phyloP scores from a whole-genome alignment of 345 rosid species.

The Pugionium cornutum region DNA sequence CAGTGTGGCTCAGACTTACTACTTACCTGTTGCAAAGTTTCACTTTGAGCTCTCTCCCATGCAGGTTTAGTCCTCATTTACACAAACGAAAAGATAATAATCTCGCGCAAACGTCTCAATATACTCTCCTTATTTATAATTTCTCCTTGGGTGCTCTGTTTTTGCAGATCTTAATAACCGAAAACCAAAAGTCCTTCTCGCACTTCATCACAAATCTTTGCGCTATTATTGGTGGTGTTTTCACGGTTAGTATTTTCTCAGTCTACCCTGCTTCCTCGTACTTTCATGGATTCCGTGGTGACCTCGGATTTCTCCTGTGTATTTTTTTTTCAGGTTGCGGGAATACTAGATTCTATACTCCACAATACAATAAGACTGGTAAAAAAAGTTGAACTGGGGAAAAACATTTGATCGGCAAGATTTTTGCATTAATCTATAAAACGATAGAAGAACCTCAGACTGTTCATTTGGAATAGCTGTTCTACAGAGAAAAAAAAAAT shows the following conservation, averaged over 20 bases:
- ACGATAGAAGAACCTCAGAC: constrained; percentile 34
- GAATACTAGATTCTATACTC: constrained; percentile 81
- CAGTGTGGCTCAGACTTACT: constrained; percentile 60
- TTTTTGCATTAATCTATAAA: constrained; percentile 29
- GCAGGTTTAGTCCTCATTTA: constrained; percentile 59
- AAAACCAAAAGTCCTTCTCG: constrained; percentile 72
- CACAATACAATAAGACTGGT: constrained; percentile 77
- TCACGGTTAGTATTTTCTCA: constrained; percentile 66
- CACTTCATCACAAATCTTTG: constrained; percentile 92
- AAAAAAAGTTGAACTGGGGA: constrained; percentile 87
- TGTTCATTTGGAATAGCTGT: constrained; percentile 23
- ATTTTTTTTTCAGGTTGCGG: constrained; percentile 72
- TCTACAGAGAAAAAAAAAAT: constrained; percentile 16
- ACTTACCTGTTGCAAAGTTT: constrained; percentile 77
- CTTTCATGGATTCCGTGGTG: constrained; percentile 2
- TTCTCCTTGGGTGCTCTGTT: constrained; percentile 15
- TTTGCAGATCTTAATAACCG: constrained; percentile 76
- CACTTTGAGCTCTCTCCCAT: constrained; percentile 95
- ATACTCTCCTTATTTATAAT: background rate
- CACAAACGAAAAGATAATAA: background rate
- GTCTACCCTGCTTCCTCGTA: constrained; percentile 1
- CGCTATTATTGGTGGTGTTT: constrained; percentile 90
- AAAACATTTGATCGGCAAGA: constrained; percentile 60
- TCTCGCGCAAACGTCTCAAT: constrained; percentile 14
- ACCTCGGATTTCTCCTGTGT: background rate